These are phyloP conservation scores for Pichia sp. DNA, from an alignment of 1,139 yeast genomes.

Conservation along the genomic window DNA sequence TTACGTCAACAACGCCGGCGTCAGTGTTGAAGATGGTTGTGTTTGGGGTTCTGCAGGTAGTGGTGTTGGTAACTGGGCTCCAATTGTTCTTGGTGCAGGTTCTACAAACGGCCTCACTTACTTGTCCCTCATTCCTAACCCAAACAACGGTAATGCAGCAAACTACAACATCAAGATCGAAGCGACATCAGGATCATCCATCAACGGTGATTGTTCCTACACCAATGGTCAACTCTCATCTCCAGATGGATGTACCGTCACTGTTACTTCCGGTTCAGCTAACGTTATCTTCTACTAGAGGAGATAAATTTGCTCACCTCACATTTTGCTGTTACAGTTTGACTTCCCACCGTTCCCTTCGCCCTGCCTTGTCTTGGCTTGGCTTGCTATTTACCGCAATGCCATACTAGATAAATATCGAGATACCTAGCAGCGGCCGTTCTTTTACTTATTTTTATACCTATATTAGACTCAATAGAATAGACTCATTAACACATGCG, in stretches of 20 bases:
- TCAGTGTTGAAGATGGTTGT: constrained; percentile 82
- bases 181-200: constrained; percentile 52
- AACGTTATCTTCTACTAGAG: constrained; percentile 51
- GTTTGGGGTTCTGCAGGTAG: constrained; percentile 80
- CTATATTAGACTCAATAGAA: too few relatives aligned
- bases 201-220: constrained; percentile 75
- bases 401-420: too few relatives aligned
- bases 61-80: constrained; percentile 97
- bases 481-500: too few relatives aligned
- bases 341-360: too few relatives aligned
- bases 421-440: too few relatives aligned
- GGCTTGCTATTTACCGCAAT: too few relatives aligned
- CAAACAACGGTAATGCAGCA: constrained; percentile 71
- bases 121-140: constrained; percentile 91
- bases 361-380: too few relatives aligned
- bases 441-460: too few relatives aligned
- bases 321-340: too few relatives aligned
- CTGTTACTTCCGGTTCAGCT: constrained; percentile 79
- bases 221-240: constrained; percentile 73
- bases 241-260: constrained; percentile 86
- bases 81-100: constrained; percentile 93
- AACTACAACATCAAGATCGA: constrained; percentile 85
- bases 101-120: constrained; percentile 70
- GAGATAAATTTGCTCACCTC: too few relatives aligned
- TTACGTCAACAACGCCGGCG: constrained; percentile 97